Evolutionary conservation across 75 land plant genomes (phyloP).

Genomic region (Sequoia sempervirens): DNA sequence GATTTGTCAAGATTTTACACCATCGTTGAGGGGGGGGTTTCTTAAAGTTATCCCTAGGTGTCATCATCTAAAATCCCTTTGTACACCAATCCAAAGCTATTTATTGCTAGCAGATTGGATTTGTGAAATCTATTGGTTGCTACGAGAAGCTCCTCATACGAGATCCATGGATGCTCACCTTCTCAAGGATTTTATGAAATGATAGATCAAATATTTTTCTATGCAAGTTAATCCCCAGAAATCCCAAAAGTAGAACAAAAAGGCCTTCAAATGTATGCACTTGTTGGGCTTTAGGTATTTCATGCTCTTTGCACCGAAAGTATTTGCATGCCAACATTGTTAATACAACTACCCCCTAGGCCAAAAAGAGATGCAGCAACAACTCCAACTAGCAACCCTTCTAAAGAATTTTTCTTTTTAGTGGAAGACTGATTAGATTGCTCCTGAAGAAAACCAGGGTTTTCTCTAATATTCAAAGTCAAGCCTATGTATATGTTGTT

Average conservation of each 20-base stretch:
- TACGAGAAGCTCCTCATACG: too few relatives aligned
- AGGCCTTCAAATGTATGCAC: too few relatives aligned
- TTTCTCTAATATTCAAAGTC: not conserved
- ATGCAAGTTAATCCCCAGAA: not conserved
- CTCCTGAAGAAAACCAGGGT: slow-evolving; percentile 11
- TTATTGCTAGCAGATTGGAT: not conserved
- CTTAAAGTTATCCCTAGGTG: too few relatives aligned
- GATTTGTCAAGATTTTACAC: too few relatives aligned
- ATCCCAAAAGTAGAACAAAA: not conserved
- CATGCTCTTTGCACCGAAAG: not conserved
- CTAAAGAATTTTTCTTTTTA: not conserved
- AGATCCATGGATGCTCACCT: too few relatives aligned
- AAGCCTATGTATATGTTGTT: not conserved
- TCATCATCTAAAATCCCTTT: too few relatives aligned
- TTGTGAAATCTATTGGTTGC: not conserved
- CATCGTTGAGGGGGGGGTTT: too few relatives aligned
- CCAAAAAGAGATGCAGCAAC: slow-evolving; percentile 10
- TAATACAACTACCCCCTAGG: not conserved
- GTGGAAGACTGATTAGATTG: not conserved
- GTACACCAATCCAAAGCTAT: too few relatives aligned
- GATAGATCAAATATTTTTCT: not conserved
- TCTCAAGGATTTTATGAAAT: not conserved
- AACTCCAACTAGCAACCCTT: not conserved
- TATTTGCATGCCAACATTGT: slow-evolving; percentile 1
- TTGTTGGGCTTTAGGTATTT: slow-evolving; percentile 16